Percentiles rank a stretch among this genome's conserved stretches.
Evolutionary conservation across 495 filamentous ascomycete genomes (phyloP).

Genomic region (Acidomyces sp.): DNA sequence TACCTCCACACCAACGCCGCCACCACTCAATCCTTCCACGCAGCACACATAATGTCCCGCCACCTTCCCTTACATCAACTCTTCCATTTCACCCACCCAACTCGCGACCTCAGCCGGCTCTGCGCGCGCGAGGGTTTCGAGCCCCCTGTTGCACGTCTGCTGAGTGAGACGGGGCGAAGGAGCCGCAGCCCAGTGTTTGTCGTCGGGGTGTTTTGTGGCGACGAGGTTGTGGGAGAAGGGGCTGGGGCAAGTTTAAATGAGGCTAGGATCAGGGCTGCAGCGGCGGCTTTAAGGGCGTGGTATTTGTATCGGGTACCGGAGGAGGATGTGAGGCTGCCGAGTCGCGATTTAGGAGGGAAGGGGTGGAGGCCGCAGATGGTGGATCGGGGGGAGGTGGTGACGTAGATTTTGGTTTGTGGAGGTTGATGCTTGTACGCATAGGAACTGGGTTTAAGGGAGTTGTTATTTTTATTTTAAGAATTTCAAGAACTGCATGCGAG

Average conservation of each 20-base stretch:
- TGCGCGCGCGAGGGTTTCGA: slow-evolving; percentile 86
- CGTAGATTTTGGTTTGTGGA: no score
- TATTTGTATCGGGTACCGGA: slow-evolving; percentile 79
- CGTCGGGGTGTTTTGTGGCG: slow-evolving; percentile 83
- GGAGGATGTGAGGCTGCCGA: slow-evolving; percentile 50
- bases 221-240: slow-evolving; percentile 81
- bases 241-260: slow-evolving; percentile 59
- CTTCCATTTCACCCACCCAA: slow-evolving; percentile 73
- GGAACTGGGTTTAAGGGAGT: no score
- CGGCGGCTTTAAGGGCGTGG: slow-evolving; percentile 80
- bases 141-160: slow-evolving; percentile 67
- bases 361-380: slow-evolving; percentile 74
- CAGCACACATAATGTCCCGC: slow-evolving; percentile 66
- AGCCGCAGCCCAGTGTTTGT: slow-evolving; percentile 79
- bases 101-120: slow-evolving; percentile 62
- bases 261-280: slow-evolving; percentile 64
- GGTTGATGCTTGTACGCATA: no score
- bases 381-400: slow-evolving; percentile 81
- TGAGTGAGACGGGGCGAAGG: slow-evolving; percentile 74
- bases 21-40: slow-evolving; percentile 64
- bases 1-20: slow-evolving; percentile 65
- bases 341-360: slow-evolving; percentile 56
- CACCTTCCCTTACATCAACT: slow-evolving; percentile 60
- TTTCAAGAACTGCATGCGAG: no score
- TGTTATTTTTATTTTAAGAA: no score